Conservation (phyloP, 179 eudicot genomes). For the Dionaea muscipula region DNA sequence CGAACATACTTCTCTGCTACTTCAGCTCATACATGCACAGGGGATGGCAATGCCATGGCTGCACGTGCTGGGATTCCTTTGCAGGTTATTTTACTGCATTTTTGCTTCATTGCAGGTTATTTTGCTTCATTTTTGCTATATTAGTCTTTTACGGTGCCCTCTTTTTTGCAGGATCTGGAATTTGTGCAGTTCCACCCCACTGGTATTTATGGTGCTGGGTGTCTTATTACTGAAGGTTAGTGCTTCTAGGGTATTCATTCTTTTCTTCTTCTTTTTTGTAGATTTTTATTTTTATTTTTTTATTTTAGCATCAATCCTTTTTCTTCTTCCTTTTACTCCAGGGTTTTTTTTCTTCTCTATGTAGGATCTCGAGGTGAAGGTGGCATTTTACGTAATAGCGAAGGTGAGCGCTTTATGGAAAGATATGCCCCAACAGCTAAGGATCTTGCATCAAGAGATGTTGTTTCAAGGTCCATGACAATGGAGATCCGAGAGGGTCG, state of each 20-base stretch:
- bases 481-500: slow-evolving; percentile 99
- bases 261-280: background rate
- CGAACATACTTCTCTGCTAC: slow-evolving; percentile 97
- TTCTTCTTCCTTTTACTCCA: too few species aligned
- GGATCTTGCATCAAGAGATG: slow-evolving; percentile 98
- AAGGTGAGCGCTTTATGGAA: slow-evolving; percentile 99
- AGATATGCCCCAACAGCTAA: slow-evolving; percentile 99
- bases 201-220: slow-evolving; percentile 98
- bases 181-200: slow-evolving; percentile 99
- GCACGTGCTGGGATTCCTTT: slow-evolving; percentile 96
- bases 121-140: background rate
- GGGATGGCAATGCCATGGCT: slow-evolving; percentile 99
- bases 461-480: slow-evolving; percentile 97
- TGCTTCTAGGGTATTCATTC: background rate
- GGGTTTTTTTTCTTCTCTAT: slow-evolving; percentile 5
- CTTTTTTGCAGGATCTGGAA: slow-evolving; percentile 65
- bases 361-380: slow-evolving; percentile 99
- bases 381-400: slow-evolving; percentile 91
- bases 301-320: too few species aligned
- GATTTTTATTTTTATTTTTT: background rate
- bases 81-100: slow-evolving; percentile 34
- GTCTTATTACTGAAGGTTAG: slow-evolving; percentile 95
- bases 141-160: background rate
- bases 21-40: slow-evolving; percentile 99
- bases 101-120: background rate